These are phyloP conservation scores for Pseudoturritis turrita DNA, from an alignment of 345 rosid species.

Conservation along the genomic window DNA sequence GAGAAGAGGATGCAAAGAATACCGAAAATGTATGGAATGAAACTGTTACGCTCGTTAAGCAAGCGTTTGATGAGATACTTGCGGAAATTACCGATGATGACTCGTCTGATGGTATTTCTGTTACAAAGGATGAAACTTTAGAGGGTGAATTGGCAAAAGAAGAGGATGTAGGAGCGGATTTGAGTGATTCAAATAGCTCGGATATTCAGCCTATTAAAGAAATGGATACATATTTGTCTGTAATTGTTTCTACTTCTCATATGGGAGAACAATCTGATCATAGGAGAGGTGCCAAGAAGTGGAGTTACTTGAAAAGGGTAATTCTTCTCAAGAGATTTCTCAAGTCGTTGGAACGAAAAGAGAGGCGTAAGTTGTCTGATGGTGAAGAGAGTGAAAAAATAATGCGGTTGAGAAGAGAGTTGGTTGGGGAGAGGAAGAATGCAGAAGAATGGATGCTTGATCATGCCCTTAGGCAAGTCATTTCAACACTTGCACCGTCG, in stretches of 20 bases:
- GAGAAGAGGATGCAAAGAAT: conserved; percentile 10
- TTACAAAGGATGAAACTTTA: conserved; percentile 16
- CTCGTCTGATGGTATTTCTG: conserved; percentile 44
- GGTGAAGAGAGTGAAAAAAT: conserved; percentile 47
- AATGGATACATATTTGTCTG: conserved; percentile 34
- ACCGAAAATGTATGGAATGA: conserved; percentile 28
- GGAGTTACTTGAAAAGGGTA: conserved; percentile 78
- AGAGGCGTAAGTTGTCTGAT: conserved; percentile 35
- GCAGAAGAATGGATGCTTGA: conserved; percentile 98
- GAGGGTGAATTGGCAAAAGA: conserved; percentile 34
- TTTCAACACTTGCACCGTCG: conserved; percentile 60
- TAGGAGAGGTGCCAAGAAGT: conserved; percentile 44
- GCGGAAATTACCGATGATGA: conserved; percentile 53
- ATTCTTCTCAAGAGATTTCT: conserved; percentile 75
- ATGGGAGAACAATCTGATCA: conserved; percentile 18
- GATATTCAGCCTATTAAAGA: conserved; percentile 1
- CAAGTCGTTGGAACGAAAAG: conserved; percentile 58
- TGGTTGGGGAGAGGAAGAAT: conserved; percentile 53
- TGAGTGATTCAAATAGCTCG: conserved; percentile 27
- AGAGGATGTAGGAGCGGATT: conserved; percentile 22
- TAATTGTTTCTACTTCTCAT: conserved; percentile 22
- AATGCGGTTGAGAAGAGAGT: conserved; percentile 54
- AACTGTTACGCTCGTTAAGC: conserved; percentile 70
- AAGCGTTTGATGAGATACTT: conserved; percentile 79
- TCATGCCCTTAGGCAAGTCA: conserved; percentile 73